Conservation (phyloP, 164 flowering plant species). For the Cinnamomum chago region DNA sequence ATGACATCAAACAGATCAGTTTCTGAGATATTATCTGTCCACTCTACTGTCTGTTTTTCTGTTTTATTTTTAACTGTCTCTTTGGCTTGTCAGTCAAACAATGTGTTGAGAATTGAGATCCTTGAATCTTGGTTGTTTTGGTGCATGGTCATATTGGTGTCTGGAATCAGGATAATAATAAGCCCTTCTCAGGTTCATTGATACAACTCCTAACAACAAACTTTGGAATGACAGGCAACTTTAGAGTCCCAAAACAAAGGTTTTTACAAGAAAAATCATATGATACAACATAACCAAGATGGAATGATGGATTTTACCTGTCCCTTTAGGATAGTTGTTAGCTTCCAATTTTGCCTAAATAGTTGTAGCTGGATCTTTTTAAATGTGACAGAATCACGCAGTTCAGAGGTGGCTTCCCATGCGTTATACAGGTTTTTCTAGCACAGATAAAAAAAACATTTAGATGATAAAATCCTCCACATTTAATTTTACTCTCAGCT, state of each 20-base stretch:
- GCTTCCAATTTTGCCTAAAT: conserved; percentile 70
- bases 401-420: conserved; percentile 73
- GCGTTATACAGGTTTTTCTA: conserved; percentile 85
- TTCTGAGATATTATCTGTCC: too few relatives aligned
- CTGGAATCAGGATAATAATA: too few relatives aligned
- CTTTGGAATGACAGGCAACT: too few relatives aligned
- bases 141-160: too few relatives aligned
- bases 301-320: conserved; percentile 49
- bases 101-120: too few relatives aligned
- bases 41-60: too few relatives aligned
- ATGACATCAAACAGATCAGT: too few relatives aligned
- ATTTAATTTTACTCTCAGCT: neutral
- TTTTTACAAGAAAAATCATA: neutral
- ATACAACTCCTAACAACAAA: too few relatives aligned
- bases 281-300: neutral
- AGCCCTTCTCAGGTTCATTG: too few relatives aligned
- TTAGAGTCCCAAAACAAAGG: neutral
- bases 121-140: too few relatives aligned
- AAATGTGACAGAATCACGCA: conserved; percentile 71
- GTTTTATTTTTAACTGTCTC: too few relatives aligned
- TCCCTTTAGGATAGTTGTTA: conserved; percentile 66
- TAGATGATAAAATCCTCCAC: neutral
- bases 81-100: too few relatives aligned
- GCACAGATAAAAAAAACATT: conserved; percentile 2
- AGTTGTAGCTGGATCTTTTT: conserved; percentile 66